Evolutionary conservation across 768 basidiomycete genomes (phyloP), one percentile per base, ranked within the genome.

Genomic region (Tulasnella sp.): DNA sequence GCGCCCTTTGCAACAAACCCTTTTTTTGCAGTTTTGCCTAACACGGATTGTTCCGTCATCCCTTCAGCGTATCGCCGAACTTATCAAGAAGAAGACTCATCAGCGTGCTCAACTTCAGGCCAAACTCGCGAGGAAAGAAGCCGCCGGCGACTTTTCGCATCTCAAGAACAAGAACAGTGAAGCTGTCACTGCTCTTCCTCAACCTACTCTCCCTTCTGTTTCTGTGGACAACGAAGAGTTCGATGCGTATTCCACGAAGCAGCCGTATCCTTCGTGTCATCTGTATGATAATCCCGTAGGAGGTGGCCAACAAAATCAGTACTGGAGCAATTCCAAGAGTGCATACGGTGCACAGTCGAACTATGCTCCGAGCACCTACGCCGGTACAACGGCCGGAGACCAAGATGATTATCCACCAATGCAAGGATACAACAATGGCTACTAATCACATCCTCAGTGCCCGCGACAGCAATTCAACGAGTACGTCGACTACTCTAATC

Each of bases 191-290:
- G 40, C 48, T 7, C 37, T 50, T 5, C 48, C 48, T 13, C 27
- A 95, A 66, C 95, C 95, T 1, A 99, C 95, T 7, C 75, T 98
- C 29, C 95, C 95, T 12, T 86, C 85, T 57, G 72, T 99, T 44
- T 80, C 78, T n/a, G 72, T 95, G 40, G 83, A 92, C 49, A 85
- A 91, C 56, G 66, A 67, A 28, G 80, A 83, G 57, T 60, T 69
- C 37, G 64, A 72, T 47, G 78, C 81, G 54, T n/a, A n/a, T n/a
- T n/a, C n/a, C n/a, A 70, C 77, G 45, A 32, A 65, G 68, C 1
- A 75, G 28, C 13, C 16, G 13, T 45, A 45, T 33, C 27, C 42
- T 12, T 28, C 35, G 29, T 32, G 41, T 37, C 40, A 42, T 19
- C 28, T 33, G 29, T 15, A n/a, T n/a, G n/a, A n/a, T n/a, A n/a